Percentiles rank a stretch among this genome's conserved stretches.
phyloP scores from a whole-genome alignment of 2,329 filamentous ascomycete genomes.

The Aspergillus sp. region DNA sequence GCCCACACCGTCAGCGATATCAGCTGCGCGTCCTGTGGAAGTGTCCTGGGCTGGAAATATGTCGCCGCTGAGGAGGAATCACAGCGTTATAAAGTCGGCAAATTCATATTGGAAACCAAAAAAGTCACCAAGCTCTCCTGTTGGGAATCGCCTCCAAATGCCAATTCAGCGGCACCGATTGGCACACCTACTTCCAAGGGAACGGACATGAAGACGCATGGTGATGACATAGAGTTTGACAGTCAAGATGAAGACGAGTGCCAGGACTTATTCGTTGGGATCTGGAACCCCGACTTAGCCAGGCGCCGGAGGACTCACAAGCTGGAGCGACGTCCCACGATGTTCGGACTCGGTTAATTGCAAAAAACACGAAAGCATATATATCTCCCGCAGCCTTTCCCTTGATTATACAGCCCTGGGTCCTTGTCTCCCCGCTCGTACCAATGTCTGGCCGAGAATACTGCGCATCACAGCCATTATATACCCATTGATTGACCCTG shows the following conservation, averaged over 20 bases:
- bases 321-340: constrained; percentile 18
- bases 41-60: constrained; percentile 57
- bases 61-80: constrained; percentile 53
- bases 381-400: neutral
- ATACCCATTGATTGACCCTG: too few species aligned
- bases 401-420: too few species aligned
- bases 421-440: too few species aligned
- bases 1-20: constrained; percentile 56
- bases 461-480: too few species aligned
- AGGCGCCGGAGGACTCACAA: constrained; percentile 36
- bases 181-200: constrained; percentile 1
- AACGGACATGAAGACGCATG: constrained; percentile 7
- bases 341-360: constrained; percentile 12
- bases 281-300: constrained; percentile 52
- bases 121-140: constrained; percentile 42
- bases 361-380: neutral
- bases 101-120: constrained; percentile 57
- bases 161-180: constrained; percentile 2
- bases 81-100: constrained; percentile 59
- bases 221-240: constrained; percentile 49
- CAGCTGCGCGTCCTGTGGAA: constrained; percentile 48
- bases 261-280: constrained; percentile 55
- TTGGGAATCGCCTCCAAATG: constrained; percentile 41
- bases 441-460: too few species aligned
- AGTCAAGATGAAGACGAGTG: constrained; percentile 60